Percentiles rank a stretch among this genome's conserved stretches.
These are phyloP conservation scores for Penicillium italicum DNA, from an alignment of 2,329 filamentous ascomycete species.

Conservation along the genomic window DNA sequence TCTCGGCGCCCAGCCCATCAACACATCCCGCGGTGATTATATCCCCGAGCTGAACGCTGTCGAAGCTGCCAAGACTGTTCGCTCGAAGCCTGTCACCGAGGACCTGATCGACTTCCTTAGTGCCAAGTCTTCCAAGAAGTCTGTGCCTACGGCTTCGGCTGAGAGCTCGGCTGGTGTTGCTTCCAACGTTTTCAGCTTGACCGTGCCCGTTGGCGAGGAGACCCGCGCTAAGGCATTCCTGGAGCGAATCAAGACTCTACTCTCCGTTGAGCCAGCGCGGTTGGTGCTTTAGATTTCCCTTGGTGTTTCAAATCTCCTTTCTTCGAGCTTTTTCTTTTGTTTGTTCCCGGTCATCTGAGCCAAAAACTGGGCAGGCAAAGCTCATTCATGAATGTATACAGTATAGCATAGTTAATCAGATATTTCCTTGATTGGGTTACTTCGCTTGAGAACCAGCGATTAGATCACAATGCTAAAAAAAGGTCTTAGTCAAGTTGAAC, in stretches of 20 bases:
- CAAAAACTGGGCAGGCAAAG: constrained; percentile 7
- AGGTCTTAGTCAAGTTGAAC: too few relatives aligned
- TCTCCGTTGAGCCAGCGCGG: constrained; percentile 76
- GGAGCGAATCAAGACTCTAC: constrained; percentile 75
- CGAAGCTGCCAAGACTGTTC: constrained; percentile 24
- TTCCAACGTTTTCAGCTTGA: constrained; percentile 76
- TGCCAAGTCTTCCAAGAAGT: constrained; percentile 43
- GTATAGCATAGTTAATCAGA: constrained; percentile 30
- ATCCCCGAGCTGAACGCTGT: constrained; percentile 67
- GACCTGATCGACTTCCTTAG: constrained; percentile 84
- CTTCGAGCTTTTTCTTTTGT: constrained; percentile 14
- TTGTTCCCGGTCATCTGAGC: constrained; percentile 18
- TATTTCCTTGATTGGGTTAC: constrained; percentile 16
- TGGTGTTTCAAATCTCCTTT: constrained; percentile 12
- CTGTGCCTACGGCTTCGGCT: constrained; percentile 22
- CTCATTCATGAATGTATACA: constrained; percentile 21
- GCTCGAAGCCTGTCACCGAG: constrained; percentile 47
- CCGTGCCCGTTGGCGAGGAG: constrained; percentile 75
- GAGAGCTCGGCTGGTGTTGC: constrained; percentile 48
- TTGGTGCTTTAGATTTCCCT: constrained; percentile 54
- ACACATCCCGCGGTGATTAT: constrained; percentile 59
- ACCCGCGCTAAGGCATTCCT: constrained; percentile 77
- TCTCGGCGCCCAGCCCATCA: constrained; percentile 56
- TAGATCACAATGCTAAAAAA: not conserved
- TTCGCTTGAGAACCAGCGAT: not conserved